Evolutionary conservation across 2,329 filamentous ascomycete species (phyloP), one percentile per base, ranked within the genome.

Genomic region (Byssoonygena ceratinophila): DNA sequence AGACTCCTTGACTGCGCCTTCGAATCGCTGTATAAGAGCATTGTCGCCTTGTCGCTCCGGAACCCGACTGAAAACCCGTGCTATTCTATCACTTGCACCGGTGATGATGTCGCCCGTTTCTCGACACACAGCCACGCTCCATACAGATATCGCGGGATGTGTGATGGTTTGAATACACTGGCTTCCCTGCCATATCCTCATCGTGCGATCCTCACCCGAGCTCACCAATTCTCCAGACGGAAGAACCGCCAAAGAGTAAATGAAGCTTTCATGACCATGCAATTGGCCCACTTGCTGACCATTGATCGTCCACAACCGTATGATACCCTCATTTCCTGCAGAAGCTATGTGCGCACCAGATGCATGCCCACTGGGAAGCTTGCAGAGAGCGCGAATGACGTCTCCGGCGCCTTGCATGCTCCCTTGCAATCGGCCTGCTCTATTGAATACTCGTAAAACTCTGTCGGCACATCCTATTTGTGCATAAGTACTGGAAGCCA

Each of bases 121-220:
- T 0, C 76, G 64, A 63, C 87, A 92, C 9, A 80, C 85, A n/a
- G 89, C 86, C 16, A 98, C 88, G 12, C 81, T 77, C 92, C 92
- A 98, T 4, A 98, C 90, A 0, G 91, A 97, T 52, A 97, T 94
- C 8, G 92, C 92, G 9, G 92, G 92, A 63, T 96, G 89, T 1
- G 91, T 96, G 58, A 98, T 97, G 36, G 91, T 96, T 68, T 98
- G 92, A 43, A 95, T 72, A 65, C 91, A 97, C 53, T 89, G 77
- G 12, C 74, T 79, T 41, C 84, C 86, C 59, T 79, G 83, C 92
- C 94, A 98, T 64, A 98, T 75, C 49, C 88, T 80, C 31, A 94
- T 81, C 0, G 92, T 96, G n/a, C 92, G 81, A 69, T 98, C 92
- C 68, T 98, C 92, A 16, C 89, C 89, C 1, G 88, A 82, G 67